These are phyloP conservation scores for Colletotrichum truncatum DNA, from an alignment of 2,329 filamentous ascomycete species.

Conservation along the genomic window DNA sequence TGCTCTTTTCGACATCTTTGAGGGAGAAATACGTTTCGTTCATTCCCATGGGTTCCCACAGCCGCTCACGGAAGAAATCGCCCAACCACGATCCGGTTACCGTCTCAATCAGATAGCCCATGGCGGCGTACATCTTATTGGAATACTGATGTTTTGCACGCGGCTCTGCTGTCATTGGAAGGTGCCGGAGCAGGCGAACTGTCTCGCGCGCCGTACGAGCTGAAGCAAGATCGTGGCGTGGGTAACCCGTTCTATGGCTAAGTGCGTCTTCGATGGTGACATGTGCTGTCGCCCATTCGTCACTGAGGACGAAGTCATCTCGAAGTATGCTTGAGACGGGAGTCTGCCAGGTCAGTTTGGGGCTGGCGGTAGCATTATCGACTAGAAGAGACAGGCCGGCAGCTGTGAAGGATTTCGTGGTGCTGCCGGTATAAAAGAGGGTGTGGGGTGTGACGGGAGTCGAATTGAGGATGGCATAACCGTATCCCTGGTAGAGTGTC, in stretches of 20 bases:
- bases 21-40: constrained; percentile 47
- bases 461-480: constrained; percentile 44
- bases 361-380: constrained; percentile 41
- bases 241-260: constrained; percentile 60
- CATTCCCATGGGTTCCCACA: constrained; percentile 60
- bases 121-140: constrained; percentile 59
- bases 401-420: constrained; percentile 63
- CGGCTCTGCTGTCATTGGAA: constrained; percentile 53
- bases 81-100: constrained; percentile 48
- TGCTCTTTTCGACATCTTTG: constrained; percentile 35
- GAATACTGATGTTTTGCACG: constrained; percentile 57
- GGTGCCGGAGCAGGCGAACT: constrained; percentile 53
- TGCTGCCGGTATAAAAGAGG: constrained; percentile 64
- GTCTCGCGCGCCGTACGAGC: constrained; percentile 43
- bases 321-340: constrained; percentile 56
- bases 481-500: constrained; percentile 44
- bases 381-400: constrained; percentile 60
- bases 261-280: constrained; percentile 64
- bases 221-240: constrained; percentile 48
- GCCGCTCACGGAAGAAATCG: constrained; percentile 47
- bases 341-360: constrained; percentile 58
- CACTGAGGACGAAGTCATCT: constrained; percentile 61
- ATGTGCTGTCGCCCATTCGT: constrained; percentile 54
- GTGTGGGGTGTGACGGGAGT: constrained; percentile 54
- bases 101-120: constrained; percentile 56